A percentile compares a stretch with the other conserved stretches of the same genome.
phyloP scores from a whole-genome alignment of 2,329 filamentous ascomycete genomes.

The Alternaria conjuncta region DNA sequence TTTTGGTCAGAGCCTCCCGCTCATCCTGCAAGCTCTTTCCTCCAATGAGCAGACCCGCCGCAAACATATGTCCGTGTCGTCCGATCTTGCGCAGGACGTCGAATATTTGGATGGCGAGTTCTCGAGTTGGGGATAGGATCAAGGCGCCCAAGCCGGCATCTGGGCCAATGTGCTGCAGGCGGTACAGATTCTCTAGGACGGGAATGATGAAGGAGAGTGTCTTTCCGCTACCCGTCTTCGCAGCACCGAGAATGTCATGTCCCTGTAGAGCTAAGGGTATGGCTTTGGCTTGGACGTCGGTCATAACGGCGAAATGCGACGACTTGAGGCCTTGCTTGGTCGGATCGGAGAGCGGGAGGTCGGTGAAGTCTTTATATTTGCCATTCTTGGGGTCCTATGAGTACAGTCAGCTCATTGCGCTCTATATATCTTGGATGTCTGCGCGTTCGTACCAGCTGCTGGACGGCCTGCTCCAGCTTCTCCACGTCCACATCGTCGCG shows the following conservation, averaged over 20 bases:
- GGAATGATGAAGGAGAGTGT: slow-evolving; percentile 92
- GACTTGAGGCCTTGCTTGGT: slow-evolving; percentile 80
- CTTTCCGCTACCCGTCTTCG: slow-evolving; percentile 95
- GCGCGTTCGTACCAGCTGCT: slow-evolving; percentile 44
- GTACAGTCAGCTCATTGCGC: background rate
- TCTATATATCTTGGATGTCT: background rate
- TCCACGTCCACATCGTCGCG: slow-evolving; percentile 59
- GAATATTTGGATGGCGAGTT: slow-evolving; percentile 96
- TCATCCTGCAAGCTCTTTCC: slow-evolving; percentile 91
- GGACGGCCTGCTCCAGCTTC: slow-evolving; percentile 54
- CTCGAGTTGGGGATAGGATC: slow-evolving; percentile 91
- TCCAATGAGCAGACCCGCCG: slow-evolving; percentile 90
- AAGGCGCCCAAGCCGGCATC: slow-evolving; percentile 88
- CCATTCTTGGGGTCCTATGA: slow-evolving; percentile 69
- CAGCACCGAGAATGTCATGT: slow-evolving; percentile 87
- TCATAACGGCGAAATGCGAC: slow-evolving; percentile 88
- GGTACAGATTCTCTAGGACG: slow-evolving; percentile 89
- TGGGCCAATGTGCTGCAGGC: slow-evolving; percentile 84
- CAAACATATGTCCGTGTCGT: slow-evolving; percentile 81
- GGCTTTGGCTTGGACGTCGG: slow-evolving; percentile 90
- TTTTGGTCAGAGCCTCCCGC: slow-evolving; percentile 79
- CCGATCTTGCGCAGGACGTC: slow-evolving; percentile 91
- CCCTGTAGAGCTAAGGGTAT: slow-evolving; percentile 87
- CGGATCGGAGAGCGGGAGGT: slow-evolving; percentile 83
- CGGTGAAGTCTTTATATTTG: slow-evolving; percentile 72